Conservation (phyloP, 306 rosid species). For the Boehmeria nivea region DNA sequence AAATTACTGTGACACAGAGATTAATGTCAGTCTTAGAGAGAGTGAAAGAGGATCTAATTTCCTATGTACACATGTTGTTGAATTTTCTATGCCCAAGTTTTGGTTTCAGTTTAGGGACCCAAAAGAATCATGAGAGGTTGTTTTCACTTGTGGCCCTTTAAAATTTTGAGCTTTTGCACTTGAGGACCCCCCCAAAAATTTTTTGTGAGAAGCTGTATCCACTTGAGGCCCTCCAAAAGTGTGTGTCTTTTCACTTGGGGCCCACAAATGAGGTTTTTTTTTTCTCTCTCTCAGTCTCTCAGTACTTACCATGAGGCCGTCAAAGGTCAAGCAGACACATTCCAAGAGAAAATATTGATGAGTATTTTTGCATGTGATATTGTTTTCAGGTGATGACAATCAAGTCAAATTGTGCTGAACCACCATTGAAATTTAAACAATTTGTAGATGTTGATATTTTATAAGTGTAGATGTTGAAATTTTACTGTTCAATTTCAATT, state of each 20-base stretch:
- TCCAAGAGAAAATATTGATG: neutral
- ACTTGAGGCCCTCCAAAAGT: neutral
- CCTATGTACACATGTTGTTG: constrained; percentile 1
- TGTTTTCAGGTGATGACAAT: neutral
- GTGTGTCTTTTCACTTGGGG: neutral
- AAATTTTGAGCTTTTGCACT: too few relatives aligned
- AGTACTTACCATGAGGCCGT: too few relatives aligned
- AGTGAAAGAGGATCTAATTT: constrained; percentile 2
- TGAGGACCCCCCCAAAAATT: too few relatives aligned
- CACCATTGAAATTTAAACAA: too few relatives aligned
- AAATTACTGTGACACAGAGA: neutral
- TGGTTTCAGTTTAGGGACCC: neutral
- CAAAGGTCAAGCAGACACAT: neutral
- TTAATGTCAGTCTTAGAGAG: neutral
- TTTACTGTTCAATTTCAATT: too few relatives aligned
- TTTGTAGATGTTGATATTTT: too few relatives aligned
- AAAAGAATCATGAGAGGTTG: too few relatives aligned
- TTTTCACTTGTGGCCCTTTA: too few relatives aligned
- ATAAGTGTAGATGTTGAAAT: too few relatives aligned
- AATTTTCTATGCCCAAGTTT: neutral
- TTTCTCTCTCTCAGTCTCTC: too few relatives aligned
- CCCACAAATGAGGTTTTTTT: too few relatives aligned
- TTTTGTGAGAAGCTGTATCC: neutral
- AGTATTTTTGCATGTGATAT: neutral
- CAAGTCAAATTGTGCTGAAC: too few relatives aligned